Base-by-base conservation (phyloP, 2,329 filamentous ascomycete genomes). In the Trichoderma sp. region DNA sequence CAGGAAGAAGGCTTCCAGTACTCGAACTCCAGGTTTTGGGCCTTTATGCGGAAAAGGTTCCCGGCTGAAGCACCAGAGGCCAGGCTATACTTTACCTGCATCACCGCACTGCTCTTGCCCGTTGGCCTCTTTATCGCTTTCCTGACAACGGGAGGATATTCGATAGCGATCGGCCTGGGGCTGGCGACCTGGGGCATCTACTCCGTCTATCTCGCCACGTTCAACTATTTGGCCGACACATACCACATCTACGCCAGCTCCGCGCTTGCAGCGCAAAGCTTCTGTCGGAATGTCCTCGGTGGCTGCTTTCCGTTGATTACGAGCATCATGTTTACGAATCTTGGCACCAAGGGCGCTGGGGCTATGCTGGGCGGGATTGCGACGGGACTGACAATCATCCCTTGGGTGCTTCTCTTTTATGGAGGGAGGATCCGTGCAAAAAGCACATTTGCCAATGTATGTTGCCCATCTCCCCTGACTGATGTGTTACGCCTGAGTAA, bases 161-260 rank as follows among this genome's bases (percentile, higher is more conserved):
- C 71, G 0, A 70, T 73, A 24, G 74, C 76, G 0, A 76, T 94
- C 3, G 89, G 87, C 0, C 82, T 97, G 41, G 86, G 83, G 0
- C 85, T 92, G 66, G 88, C 92, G 0, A 94, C 90, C 0, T 90
- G 94, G 81, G 90, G 93, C 30, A 96, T 97, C 69, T 94, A 92
- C 75, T 89, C 87, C 47, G 87, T 97, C 43, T 96, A 96, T 73
- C 83, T 97, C 1, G 89, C 93, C 3, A 91, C 92, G 0, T 97
- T 97, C 79, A 97, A 97, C 74, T 97, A 96, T 71, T 83, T 97
- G 1, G 92, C 93, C 21, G 93, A 97, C 73, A 89, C 89, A 1
- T 97, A 97, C 75, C 90, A 93, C 73, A 82, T 85, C 2, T 97
- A 94, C 71, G 92, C 93, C 0, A 92, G 89, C 45, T 95, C 91